Evolutionary conservation across 345 rosid species (phyloP), one percentile per base, ranked within the genome.

Genomic region (Toxicodendron radicans): DNA sequence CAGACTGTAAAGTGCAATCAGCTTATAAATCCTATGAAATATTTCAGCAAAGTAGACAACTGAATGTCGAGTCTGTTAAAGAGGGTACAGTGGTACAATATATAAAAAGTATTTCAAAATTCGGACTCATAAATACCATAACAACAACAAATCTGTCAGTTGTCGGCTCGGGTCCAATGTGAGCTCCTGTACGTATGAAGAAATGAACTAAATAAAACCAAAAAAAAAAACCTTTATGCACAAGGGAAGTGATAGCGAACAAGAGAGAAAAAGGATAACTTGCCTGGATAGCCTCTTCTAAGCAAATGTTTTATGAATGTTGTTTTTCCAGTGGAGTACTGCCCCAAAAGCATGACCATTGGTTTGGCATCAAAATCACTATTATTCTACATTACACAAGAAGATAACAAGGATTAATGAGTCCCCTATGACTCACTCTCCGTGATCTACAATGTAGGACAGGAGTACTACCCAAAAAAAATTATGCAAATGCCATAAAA

Each of bases 91-190:
- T 46, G 51, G 2, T 46, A 46, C 13, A 41, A 7, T 10, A 35
- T 16, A 11, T 32, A 38, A 12, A 10, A 57, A 65, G 2, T 24
- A 60, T 62, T 41, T 46, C 32, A 61, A n/a, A 82, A 64, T 53
- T 73, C 21, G 45, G 48, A 57, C 68, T 11, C 49, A 13, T 38
- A 38, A 75, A 71, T 95, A 95, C 98, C 98, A 90, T 93, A 72
- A 95, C 97, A 68, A 91, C 98, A 66, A 93, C 96, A 88, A 95
- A 95, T 90, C 98, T 89, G 83, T 95, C 99, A 10, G 98, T 95
- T 5, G 98, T 95, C 18, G 99, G 99, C 71, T 95, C 99, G 53
- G 99, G 98, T 80, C 98, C 98, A 83, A 91, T 91, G 78, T 95
- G 98, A 71, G 98, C 94, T 78, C 99, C 99, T 95, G 92, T 30